Percentiles rank a stretch among this genome's conserved stretches.
Conservation (phyloP, 768 basidiomycete genomes). For the Auricularia cornea region DNA sequence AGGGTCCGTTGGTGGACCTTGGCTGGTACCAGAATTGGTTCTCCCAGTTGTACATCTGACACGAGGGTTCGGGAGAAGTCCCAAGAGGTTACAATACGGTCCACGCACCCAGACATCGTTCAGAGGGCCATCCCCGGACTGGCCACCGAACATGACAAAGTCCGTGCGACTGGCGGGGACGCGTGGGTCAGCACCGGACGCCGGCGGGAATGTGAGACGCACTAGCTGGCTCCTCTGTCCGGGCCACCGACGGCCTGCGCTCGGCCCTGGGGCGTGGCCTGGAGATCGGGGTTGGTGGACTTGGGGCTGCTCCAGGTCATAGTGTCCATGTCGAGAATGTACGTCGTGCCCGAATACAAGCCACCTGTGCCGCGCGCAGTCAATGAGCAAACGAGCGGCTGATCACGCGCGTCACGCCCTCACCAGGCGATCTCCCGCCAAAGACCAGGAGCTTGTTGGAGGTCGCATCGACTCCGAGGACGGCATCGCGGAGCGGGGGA, state of each 20-base stretch:
- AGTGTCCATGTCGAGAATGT: not conserved
- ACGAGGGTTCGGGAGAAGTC: conserved; percentile 8
- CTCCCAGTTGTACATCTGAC: conserved; percentile 68
- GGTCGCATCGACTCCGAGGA: conserved; percentile 47
- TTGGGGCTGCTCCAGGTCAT: not conserved
- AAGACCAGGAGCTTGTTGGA: conserved; percentile 61
- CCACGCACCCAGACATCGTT: conserved; percentile 65
- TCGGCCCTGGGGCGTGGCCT: not conserved
- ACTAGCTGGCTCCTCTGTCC: conserved; percentile 82
- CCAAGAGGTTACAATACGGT: not conserved
- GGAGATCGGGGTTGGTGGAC: not conserved
- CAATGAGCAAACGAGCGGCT: not conserved
- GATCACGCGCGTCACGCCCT: not conserved
- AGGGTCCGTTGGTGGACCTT: conserved; percentile 43
- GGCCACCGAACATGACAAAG: conserved; percentile 68
- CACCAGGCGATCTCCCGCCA: conserved; percentile 63
- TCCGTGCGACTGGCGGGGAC: conserved; percentile 50
- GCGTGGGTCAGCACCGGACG: not conserved
- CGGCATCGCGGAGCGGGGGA: conserved; percentile 53
- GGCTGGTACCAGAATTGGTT: conserved; percentile 72
- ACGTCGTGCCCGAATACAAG: not conserved
- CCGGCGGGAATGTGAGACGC: conserved; percentile 22
- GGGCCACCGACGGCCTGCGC: conserved; percentile 44
- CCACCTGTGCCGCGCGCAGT: not conserved
- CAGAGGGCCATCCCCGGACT: conserved; percentile 42